Percentiles rank a stretch among this genome's conserved stretches.
phyloP scores from a whole-genome alignment of 345 rosid genomes.

The Linum lewisii region DNA sequence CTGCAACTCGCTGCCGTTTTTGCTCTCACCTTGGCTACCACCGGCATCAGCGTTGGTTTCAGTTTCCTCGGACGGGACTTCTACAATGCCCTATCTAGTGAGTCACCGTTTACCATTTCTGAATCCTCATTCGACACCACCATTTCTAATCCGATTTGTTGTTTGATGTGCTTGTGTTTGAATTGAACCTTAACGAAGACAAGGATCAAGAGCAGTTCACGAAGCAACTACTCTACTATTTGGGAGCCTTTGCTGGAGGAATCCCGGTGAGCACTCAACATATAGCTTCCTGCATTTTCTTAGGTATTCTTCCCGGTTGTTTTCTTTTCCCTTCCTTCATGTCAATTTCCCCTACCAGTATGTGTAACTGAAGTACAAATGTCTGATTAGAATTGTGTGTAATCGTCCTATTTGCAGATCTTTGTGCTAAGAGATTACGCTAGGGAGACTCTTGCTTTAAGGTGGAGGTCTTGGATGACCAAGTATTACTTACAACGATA shows the following conservation, averaged over 20 bases:
- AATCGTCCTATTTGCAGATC: slow-evolving; percentile 36
- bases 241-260: slow-evolving; percentile 81
- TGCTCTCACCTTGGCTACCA: slow-evolving; percentile 81
- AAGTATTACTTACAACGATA: slow-evolving; percentile 77
- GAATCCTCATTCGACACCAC: not conserved
- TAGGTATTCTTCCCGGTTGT: slow-evolving; percentile 18
- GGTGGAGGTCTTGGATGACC: slow-evolving; percentile 99
- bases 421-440: slow-evolving; percentile 93
- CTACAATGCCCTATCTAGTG: slow-evolving; percentile 88
- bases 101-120: not conserved
- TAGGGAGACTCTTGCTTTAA: slow-evolving; percentile 60
- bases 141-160: not conserved
- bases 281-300: slow-evolving; percentile 13
- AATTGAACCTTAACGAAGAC: slow-evolving; percentile 27
- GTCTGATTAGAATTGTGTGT: not conserved
- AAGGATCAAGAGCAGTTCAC: slow-evolving; percentile 92
- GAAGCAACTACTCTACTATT: slow-evolving; percentile 75
- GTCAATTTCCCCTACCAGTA: too few relatives aligned
- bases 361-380: not conserved
- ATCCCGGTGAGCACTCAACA: slow-evolving; percentile 72
- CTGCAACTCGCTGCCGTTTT: slow-evolving; percentile 74
- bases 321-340: not conserved
- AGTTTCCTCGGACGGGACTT: slow-evolving; percentile 97
- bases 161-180: not conserved
- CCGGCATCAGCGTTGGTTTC: slow-evolving; percentile 93